Evolutionary conservation across 306 rosid species (phyloP), one percentile per base, ranked within the genome.

Genomic region (Pterocarpus macrocarpus): DNA sequence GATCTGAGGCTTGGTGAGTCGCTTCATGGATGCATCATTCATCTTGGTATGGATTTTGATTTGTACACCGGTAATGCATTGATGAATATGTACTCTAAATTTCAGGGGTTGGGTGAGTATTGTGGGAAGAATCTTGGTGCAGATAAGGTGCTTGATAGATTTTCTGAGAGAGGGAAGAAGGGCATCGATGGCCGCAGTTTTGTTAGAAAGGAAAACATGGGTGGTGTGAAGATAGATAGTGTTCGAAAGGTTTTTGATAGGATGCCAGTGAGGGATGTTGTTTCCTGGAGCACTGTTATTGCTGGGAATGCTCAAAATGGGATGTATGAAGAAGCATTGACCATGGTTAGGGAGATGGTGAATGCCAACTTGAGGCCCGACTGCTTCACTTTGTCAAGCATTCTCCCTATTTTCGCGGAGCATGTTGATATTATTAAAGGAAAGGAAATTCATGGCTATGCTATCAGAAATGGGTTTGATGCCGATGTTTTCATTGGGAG

Each of bases 281-380:
- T 90, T 90, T 95, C 98, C 3, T 92, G 97, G 98, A 92, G 91
- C 85, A 95, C 98, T 8, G 83, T 95, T 59, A 89, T 92, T 81
- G 85, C 94, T 0, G 92, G 97, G 68, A 80, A 79, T 69, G 97
- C 91, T 32, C 93, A 89, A 50, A 90, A 89, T 76, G 97, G 97
- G 41, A 74, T 87, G 87, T 87, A 81, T 41, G 44, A 22, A 56
- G 91, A 89, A 53, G 97, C 91, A 30, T 83, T 95, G 75, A 39
- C 47, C 50, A 83, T 86, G 91, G 83, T 91, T 38, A 85, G 89
- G 58, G 90, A 77, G 79, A 90, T 92, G 98, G 91, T 85, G 68
- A 55, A 52, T 50, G 82, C 70, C 1, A 82, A 82, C 43, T 45
- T 92, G 92, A 90, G 77, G 82, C 92, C 95, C 2, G 95, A 95